Evolutionary conservation across 768 basidiomycete species (phyloP).

Genomic region (Arthromyces matolae): DNA sequence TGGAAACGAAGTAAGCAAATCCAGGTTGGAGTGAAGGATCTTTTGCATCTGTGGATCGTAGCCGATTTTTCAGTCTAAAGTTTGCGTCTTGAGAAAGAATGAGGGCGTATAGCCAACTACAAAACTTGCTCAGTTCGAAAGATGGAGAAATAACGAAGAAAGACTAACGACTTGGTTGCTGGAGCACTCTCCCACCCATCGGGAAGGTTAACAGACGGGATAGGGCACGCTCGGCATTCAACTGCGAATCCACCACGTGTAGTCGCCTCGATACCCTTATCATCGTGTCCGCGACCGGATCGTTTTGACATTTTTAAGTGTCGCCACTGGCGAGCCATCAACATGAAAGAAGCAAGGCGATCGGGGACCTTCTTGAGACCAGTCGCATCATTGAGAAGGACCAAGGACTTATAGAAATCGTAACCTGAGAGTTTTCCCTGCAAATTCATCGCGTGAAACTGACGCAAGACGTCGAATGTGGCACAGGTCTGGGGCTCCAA

Average conservation of each 20-base stretch:
- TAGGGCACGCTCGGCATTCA: constrained; percentile 13
- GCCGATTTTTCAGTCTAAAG: constrained; percentile 14
- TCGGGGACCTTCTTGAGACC: constrained; percentile 5
- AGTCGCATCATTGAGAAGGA: constrained; percentile 8
- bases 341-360: constrained; percentile 4
- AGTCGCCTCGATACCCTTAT: constrained; percentile 4
- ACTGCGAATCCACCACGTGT: constrained; percentile 6
- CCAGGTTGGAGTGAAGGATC: constrained; percentile 15
- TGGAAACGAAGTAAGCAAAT: constrained; percentile 1
- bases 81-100: constrained; percentile 19
- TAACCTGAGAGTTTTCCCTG: constrained; percentile 5
- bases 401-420: constrained; percentile 10
- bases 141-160: background rate
- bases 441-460: constrained; percentile 13
- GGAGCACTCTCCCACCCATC: constrained; percentile 10
- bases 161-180: constrained; percentile 4
- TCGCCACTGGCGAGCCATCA: constrained; percentile 10
- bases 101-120: constrained; percentile 17
- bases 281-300: constrained; percentile 12
- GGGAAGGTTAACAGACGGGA: constrained; percentile 11
- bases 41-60: constrained; percentile 9
- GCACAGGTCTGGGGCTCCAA: constrained; percentile 9
- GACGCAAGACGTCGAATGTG: constrained; percentile 6
- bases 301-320: constrained; percentile 15
- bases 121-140: background rate